Conservation (phyloP, 2,329 filamentous ascomycete species). For the Dryadomyces quercus-mongolicae region DNA sequence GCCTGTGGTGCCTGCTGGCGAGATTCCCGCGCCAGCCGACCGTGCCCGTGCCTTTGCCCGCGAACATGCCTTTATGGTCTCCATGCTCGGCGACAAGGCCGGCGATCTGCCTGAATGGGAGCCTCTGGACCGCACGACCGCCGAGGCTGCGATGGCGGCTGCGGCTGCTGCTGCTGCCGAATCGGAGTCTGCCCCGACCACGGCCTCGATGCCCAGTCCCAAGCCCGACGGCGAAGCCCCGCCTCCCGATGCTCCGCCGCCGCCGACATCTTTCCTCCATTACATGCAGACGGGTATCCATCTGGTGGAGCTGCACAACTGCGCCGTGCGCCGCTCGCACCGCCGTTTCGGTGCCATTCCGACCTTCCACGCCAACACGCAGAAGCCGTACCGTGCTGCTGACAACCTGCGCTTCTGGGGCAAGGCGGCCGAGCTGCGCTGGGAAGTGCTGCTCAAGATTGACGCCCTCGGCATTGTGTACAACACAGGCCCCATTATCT, state of each 20-base stretch:
- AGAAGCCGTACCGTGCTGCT: constrained; percentile 84
- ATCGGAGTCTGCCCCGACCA: constrained; percentile 6
- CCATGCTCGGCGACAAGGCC: constrained; percentile 39
- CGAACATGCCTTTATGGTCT: constrained; percentile 69
- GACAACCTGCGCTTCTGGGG: constrained; percentile 94
- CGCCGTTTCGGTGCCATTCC: constrained; percentile 84
- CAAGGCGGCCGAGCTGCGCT: constrained; percentile 89
- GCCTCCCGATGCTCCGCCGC: constrained; percentile 13
- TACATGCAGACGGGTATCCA: constrained; percentile 67
- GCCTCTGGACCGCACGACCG: constrained; percentile 32
- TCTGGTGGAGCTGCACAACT: constrained; percentile 82
- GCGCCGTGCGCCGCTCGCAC: constrained; percentile 70
- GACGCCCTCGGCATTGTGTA: constrained; percentile 83
- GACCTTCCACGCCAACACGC: constrained; percentile 79
- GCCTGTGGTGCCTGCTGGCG: constrained; percentile 20
- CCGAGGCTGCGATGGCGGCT: background rate
- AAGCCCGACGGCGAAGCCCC: constrained; percentile 17
- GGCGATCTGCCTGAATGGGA: constrained; percentile 57
- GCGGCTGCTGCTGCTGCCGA: background rate
- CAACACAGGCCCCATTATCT: constrained; percentile 54
- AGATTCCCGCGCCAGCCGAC: constrained; percentile 19
- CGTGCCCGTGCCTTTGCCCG: constrained; percentile 50
- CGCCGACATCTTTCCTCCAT: constrained; percentile 62
- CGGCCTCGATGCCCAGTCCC: constrained; percentile 5
- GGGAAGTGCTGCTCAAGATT: constrained; percentile 73